phyloP scores from a whole-genome alignment of 176 grass and related monocot species.

The Puya raimondii region DNA sequence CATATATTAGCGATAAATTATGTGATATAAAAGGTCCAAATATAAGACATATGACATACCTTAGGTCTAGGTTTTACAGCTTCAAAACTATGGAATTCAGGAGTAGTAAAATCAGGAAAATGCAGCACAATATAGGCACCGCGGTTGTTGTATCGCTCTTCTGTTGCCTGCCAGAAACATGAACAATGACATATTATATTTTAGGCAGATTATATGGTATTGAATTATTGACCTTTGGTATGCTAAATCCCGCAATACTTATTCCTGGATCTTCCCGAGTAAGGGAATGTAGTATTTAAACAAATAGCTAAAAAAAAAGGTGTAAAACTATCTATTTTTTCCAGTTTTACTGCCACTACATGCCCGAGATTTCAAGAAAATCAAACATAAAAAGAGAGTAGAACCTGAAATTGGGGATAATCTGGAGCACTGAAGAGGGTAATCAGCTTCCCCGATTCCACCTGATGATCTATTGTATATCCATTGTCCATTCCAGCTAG shows the following conservation, averaged over 20 bases:
- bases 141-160: slow-evolving; percentile 65
- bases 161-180: slow-evolving; percentile 45
- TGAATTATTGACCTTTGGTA: no score
- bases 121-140: slow-evolving; percentile 87
- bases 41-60: slow-evolving; percentile 30
- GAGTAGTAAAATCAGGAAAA: slow-evolving; percentile 68
- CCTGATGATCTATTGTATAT: slow-evolving; percentile 90
- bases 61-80: slow-evolving; percentile 72
- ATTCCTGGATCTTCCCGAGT: neutral
- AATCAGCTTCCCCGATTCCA: slow-evolving; percentile 76
- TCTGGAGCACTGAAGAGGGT: slow-evolving; percentile 95
- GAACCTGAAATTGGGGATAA: slow-evolving; percentile 96
- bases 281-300: neutral
- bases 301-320: neutral
- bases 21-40: no score
- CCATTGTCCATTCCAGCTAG: slow-evolving; percentile 86
- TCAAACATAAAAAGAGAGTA: neutral
- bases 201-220: neutral
- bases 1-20: neutral
- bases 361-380: neutral
- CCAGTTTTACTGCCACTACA: neutral
- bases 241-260: no score
- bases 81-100: slow-evolving; percentile 83
- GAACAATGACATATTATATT: neutral
- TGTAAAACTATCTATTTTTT: neutral